Evolutionary conservation across 352 stramenopile species (phyloP).

Genomic region (Phytophthora macrochlamydospora): DNA sequence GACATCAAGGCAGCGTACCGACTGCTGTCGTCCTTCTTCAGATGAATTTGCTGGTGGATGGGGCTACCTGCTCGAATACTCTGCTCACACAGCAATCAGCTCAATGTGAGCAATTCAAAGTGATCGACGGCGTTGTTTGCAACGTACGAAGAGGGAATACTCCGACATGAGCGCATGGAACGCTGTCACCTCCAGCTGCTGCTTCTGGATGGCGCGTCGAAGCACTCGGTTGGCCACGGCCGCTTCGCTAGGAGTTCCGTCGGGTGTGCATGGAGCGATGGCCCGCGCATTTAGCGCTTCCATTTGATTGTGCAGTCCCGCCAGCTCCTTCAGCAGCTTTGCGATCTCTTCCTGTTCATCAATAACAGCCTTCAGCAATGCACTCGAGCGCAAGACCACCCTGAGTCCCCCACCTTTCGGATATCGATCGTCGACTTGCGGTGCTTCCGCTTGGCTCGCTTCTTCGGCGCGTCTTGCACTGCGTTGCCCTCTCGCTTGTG

Average conservation of each 20-base stretch:
- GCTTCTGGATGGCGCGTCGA: conserved; percentile 25
- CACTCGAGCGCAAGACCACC: background rate
- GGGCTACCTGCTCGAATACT: conserved; percentile 36
- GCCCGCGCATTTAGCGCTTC: conserved; percentile 21
- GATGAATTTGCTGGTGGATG: conserved; percentile 30
- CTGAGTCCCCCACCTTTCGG: conserved; percentile 12
- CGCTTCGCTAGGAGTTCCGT: conserved; percentile 9
- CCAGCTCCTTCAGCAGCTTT: conserved; percentile 28
- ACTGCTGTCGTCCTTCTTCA: conserved; percentile 7
- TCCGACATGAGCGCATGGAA: conserved; percentile 37
- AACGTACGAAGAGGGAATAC: conserved; percentile 31
- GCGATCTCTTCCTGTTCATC: conserved; percentile 36
- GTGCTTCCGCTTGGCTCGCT: conserved; percentile 24
- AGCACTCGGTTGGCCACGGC: conserved; percentile 26
- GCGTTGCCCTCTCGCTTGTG: conserved; percentile 5
- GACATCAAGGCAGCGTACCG: conserved; percentile 12
- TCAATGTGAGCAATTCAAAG: background rate
- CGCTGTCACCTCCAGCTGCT: conserved; percentile 28
- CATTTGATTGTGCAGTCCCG: conserved; percentile 23
- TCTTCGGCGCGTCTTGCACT: conserved; percentile 10
- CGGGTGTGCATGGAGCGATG: conserved; percentile 4
- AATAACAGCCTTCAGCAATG: background rate
- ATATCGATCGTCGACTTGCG: conserved; percentile 34
- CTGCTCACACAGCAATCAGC: conserved; percentile 7
- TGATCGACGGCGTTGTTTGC: background rate